A percentile compares a stretch with the other conserved stretches of the same genome.
These are phyloP conservation scores for Termitomyces sp. DNA, from an alignment of 768 basidiomycete genomes.

Conservation along the genomic window DNA sequence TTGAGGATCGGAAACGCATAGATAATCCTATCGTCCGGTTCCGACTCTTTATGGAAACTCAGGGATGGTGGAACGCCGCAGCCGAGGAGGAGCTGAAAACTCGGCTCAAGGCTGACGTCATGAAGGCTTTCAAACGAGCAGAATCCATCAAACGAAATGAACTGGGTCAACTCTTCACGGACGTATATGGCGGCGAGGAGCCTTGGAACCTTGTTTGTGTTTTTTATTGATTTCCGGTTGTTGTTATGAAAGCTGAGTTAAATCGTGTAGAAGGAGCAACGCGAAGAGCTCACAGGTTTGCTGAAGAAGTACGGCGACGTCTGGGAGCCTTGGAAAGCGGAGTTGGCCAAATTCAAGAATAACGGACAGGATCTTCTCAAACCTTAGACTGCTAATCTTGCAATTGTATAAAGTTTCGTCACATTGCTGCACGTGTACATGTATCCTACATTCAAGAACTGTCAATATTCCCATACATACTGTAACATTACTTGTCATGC, in stretches of 20 bases:
- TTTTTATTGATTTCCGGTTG: neutral
- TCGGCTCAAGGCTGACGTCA: slow-evolving; percentile 64
- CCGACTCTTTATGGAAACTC: slow-evolving; percentile 77
- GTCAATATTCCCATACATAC: neutral
- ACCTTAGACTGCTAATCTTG: neutral
- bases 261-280: slow-evolving; percentile 67
- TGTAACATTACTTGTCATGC: neutral
- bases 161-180: slow-evolving; percentile 78
- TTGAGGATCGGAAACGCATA: slow-evolving; percentile 86
- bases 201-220: slow-evolving; percentile 78
- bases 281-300: slow-evolving; percentile 67
- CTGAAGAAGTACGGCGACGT: slow-evolving; percentile 81
- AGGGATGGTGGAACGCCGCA: slow-evolving; percentile 77
- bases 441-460: neutral
- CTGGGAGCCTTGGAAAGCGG: slow-evolving; percentile 84
- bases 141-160: slow-evolving; percentile 65
- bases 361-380: slow-evolving; percentile 56
- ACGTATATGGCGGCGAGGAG: slow-evolving; percentile 82
- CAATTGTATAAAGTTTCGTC: neutral
- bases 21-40: slow-evolving; percentile 87
- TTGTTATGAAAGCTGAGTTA: neutral
- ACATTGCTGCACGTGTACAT: neutral
- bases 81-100: slow-evolving; percentile 72
- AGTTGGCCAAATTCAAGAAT: slow-evolving; percentile 72
- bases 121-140: slow-evolving; percentile 73